Conservation (phyloP, 495 filamentous ascomycete species). For the Penicillium angulare region DNA sequence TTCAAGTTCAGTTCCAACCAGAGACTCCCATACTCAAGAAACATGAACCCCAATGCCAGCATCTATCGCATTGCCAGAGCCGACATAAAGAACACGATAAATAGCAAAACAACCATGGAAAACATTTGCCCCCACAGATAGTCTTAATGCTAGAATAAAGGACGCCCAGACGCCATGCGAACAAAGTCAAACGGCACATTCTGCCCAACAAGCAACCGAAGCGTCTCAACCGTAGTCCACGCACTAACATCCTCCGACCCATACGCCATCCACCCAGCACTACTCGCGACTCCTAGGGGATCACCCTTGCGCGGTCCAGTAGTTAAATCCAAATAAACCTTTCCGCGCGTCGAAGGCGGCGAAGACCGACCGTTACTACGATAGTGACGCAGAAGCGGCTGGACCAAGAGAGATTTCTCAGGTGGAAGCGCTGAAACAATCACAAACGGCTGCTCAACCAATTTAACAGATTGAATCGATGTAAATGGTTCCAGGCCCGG, state of each 20-base stretch:
- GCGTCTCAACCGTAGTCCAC: conserved; percentile 78
- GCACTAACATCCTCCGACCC: conserved; percentile 75
- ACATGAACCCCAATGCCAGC: conserved; percentile 9
- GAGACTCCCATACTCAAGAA: background rate
- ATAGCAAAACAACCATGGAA: background rate
- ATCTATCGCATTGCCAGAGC: conserved; percentile 8
- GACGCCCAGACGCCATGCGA: conserved; percentile 68
- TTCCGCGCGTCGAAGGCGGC: conserved; percentile 55
- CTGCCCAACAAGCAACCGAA: conserved; percentile 74
- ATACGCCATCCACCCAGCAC: conserved; percentile 75
- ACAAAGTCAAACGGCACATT: conserved; percentile 89
- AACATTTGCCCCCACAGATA: conserved; percentile 2
- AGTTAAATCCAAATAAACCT: conserved; percentile 78
- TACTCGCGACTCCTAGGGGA: conserved; percentile 63
- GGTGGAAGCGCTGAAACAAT: conserved; percentile 75
- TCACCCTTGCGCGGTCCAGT: conserved; percentile 67
- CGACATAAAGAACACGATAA: background rate
- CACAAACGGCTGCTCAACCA: conserved; percentile 72
- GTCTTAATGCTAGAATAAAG: conserved; percentile 61
- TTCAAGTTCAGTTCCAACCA: too few species aligned
- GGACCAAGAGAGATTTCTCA: conserved; percentile 76
- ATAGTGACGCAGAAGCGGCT: conserved; percentile 70
- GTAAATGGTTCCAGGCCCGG: conserved; percentile 73
- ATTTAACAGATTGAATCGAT: conserved; percentile 73
- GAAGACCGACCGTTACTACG: conserved; percentile 40